Base-by-base conservation (phyloP, 2,329 filamentous ascomycete genomes). In the Pyricularia grisea region DNA sequence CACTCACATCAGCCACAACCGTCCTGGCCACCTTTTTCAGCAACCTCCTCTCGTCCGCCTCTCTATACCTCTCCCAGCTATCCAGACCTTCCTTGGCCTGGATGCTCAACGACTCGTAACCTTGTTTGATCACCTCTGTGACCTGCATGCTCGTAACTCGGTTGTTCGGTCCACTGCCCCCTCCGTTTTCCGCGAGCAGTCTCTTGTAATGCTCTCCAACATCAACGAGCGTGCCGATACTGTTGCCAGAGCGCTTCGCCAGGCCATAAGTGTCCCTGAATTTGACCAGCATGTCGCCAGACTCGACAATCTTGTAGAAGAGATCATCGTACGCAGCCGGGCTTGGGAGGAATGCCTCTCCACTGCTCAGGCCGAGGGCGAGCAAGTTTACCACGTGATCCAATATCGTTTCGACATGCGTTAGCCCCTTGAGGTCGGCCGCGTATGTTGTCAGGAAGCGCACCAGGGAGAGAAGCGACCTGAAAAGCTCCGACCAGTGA, bases 221-320 rank as follows among this genome's bases (percentile, higher is more conserved):
- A 70, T 86, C 92, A 69, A 97, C 89, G 33, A 97, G 84, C 0
- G 92, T 96, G 66, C 92, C 90, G 74, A 97, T 95, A 3, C 92
- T 92, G 79, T 85, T 91, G 65, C 85, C 87, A 27, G 83, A 79
- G 65, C 87, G 79, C 70, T 84, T 86, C 2, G 80, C 81, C 20
- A 90, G 79, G 4, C 81, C 80, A 78, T 95, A 98, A 11, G 87
- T 90, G 71, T 93, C 88, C 60, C 92, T 88, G 80, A 98, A 97
- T 75, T 92, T 93, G 36, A 85, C 81, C 27, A 98, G 85, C 14
- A 92, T 86, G 66, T 97, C 92, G 12, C 94, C 93, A 1, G 90
- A 92, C 79, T 99, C 95, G 30, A 98, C 93, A 1, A 98, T 87
- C 80, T 99, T 99, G 86, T 99, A 99, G 81, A 99, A 98, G 0